Evolutionary conservation across 352 stramenopile genomes (phyloP), one percentile per base, ranked within the genome.

Genomic region (Phytophthora parvispora): DNA sequence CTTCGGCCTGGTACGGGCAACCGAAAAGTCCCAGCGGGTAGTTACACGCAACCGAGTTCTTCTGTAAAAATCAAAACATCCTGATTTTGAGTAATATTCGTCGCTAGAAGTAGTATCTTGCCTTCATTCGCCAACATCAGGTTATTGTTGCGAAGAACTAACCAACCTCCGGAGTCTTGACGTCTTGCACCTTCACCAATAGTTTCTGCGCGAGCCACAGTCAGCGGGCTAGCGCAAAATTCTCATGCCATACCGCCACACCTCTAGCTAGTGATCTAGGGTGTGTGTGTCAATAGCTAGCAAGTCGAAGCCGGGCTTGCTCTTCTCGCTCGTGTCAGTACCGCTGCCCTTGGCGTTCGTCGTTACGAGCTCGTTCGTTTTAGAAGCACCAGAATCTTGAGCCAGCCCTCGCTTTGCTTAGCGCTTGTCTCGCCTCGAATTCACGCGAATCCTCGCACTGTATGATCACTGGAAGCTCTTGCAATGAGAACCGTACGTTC

Each of bases 241-340:
- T n/a, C n/a, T n/a, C n/a, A n/a, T n/a, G n/a, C n/a, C n/a, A n/a
- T n/a, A n/a, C n/a, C n/a, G n/a, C 31, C 43, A 24, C 53, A 92
- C 87, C 67, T 91, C 71, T 6, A 95, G 61, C 36, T 94, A 94
- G 10, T 78, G 71, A 6, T 91, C 80, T 25, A 92, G 50, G 8
- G 89, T 64, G 1, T 86, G 83, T 2, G 89, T 78, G 12, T 94
- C 84, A 45, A 95, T 89, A 1, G 83, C 77, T 12, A 95, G 63
- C 18, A 87, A 53, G 78, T 18, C 79, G 77, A 15, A 95, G 72
- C 55, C 93, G 87, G 20, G 92, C 67, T 67, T 93, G 83, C 72
- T 95, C 87, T 45, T 93, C 87, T 22, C 83, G 25, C 77, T 92
- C 51, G 75, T 80, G 18, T 80, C 70, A 13, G 53, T 36, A 6